A percentile compares a stretch with the other conserved stretches of the same genome.
phyloP scores from a whole-genome alignment of 306 rosid species.

The Astragalus membranaceus region DNA sequence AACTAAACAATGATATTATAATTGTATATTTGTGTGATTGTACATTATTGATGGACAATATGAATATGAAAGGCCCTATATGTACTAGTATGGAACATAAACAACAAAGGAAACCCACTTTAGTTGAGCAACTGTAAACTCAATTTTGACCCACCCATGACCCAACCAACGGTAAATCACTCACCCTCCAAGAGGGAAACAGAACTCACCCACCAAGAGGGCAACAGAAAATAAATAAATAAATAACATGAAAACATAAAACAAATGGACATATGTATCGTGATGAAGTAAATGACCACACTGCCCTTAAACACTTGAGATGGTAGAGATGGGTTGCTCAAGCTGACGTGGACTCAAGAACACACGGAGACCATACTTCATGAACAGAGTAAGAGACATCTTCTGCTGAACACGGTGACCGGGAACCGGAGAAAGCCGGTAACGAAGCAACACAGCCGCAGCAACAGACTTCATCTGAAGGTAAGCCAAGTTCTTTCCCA shows the following conservation, averaged over 20 bases:
- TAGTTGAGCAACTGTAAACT: slow-evolving; percentile 31
- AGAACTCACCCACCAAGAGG: slow-evolving; percentile 7
- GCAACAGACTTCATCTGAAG: slow-evolving; percentile 94
- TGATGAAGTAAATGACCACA: slow-evolving; percentile 6
- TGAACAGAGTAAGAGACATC: slow-evolving; percentile 83
- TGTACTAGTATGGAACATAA: neutral
- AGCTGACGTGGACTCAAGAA: slow-evolving; percentile 64
- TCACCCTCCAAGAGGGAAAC: neutral
- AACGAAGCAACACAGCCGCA: slow-evolving; percentile 71
- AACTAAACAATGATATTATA: neutral
- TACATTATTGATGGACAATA: slow-evolving; percentile 26
- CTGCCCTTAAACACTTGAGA: slow-evolving; percentile 19
- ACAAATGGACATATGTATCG: neutral
- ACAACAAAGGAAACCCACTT: slow-evolving; percentile 20
- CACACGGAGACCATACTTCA: slow-evolving; percentile 80
- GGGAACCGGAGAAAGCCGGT: slow-evolving; percentile 69
- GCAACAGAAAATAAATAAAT: neutral
- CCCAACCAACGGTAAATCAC: slow-evolving; percentile 14
- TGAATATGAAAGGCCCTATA: slow-evolving; percentile 9
- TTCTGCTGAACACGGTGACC: slow-evolving; percentile 82
- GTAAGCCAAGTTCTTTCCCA: slow-evolving; percentile 94
- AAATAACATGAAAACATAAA: neutral
- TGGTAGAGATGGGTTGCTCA: neutral
- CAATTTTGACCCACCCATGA: slow-evolving; percentile 29
- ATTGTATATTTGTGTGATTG: neutral